phyloP scores from a whole-genome alignment of 2,329 filamentous ascomycete genomes.

The Mycosphaerelloides madeirae region DNA sequence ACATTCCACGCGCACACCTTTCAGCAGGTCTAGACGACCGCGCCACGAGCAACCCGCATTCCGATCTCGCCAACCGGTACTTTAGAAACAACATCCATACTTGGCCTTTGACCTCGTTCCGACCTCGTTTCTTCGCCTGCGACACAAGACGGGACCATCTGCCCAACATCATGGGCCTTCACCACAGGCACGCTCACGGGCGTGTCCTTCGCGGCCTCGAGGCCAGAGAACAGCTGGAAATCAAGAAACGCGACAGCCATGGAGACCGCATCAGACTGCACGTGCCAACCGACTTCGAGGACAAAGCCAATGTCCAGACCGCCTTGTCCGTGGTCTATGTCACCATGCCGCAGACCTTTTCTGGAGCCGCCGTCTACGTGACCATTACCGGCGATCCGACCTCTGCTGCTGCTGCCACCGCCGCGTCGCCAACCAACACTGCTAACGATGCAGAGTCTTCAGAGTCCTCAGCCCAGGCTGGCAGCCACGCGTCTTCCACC shows the following conservation, averaged over 20 bases:
- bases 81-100: constrained; percentile 4
- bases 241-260: constrained; percentile 26
- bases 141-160: constrained; percentile 3
- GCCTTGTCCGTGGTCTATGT: constrained; percentile 49
- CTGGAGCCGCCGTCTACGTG: constrained; percentile 38
- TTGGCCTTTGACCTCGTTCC: constrained; percentile 5
- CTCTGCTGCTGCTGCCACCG: constrained; percentile 10
- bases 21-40: constrained; percentile 14
- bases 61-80: constrained; percentile 10
- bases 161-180: constrained; percentile 25
- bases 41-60: constrained; percentile 13
- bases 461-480: constrained; percentile 9
- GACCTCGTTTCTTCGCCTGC: background rate
- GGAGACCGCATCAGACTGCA: constrained; percentile 23
- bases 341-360: constrained; percentile 50
- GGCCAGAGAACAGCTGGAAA: constrained; percentile 21
- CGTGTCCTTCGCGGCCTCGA: constrained; percentile 27
- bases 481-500: constrained; percentile 3
- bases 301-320: constrained; percentile 20
- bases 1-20: constrained; percentile 8
- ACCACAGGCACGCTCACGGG: constrained; percentile 27
- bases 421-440: constrained; percentile 13
- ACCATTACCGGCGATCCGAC: constrained; percentile 20
- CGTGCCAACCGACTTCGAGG: constrained; percentile 23
- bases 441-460: constrained; percentile 14